Evolutionary conservation across 768 basidiomycete species (phyloP).

Genomic region (Chlorophyllum brunneum): DNA sequence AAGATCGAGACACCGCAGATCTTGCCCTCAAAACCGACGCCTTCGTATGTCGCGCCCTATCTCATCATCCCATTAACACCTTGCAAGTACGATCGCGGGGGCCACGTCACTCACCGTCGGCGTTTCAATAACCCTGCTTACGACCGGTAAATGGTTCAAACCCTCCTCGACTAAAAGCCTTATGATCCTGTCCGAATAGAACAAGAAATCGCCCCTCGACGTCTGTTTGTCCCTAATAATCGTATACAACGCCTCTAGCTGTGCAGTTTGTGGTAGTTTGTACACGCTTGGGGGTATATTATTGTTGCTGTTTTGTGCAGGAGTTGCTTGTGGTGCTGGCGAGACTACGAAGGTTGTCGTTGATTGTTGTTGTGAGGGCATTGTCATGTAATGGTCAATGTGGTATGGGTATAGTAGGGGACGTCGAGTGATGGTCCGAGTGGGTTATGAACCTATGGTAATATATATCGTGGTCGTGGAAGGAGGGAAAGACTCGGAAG

Average conservation of each 20-base stretch:
- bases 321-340: conserved; percentile 16
- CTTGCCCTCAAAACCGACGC: conserved; percentile 93
- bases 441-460: not conserved
- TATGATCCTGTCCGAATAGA: conserved; percentile 93
- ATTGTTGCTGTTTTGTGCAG: conserved; percentile 32
- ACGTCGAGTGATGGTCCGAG: not conserved
- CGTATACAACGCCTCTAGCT: conserved; percentile 93
- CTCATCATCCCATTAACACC: not conserved
- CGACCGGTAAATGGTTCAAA: conserved; percentile 77
- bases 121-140: conserved; percentile 73
- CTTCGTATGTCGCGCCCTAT: conserved; percentile 79
- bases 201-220: conserved; percentile 90
- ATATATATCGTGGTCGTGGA: conserved; percentile 1
- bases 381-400: not conserved
- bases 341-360: conserved; percentile 2
- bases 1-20: conserved; percentile 96
- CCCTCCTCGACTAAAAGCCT: conserved; percentile 79
- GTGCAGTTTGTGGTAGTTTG: conserved; percentile 84
- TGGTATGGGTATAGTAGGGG: not conserved
- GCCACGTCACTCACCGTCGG: conserved; percentile 58
- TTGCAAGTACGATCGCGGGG: conserved; percentile 5
- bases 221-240: conserved; percentile 91
- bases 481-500: not conserved
- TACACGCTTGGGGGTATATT: conserved; percentile 78
- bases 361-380: not conserved